Evolutionary conservation across 2,329 filamentous ascomycete genomes (phyloP), one percentile per base, ranked within the genome.

Genomic region (Epichloe scottii): DNA sequence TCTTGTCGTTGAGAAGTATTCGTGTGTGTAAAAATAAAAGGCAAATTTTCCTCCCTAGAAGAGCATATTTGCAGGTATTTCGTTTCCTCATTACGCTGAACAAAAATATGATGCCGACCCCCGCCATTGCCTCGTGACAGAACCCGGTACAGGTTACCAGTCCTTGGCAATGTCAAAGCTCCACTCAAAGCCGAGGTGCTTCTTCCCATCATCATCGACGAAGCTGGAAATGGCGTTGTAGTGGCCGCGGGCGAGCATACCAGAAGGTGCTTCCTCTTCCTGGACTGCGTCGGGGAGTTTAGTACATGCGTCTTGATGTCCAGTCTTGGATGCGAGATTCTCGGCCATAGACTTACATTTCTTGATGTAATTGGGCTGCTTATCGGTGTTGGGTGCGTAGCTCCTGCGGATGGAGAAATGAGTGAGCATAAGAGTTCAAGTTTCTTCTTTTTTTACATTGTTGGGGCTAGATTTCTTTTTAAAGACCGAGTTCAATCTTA

Each of bases 81-180:
- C 58, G 46, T 58, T 33, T 53, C 53, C 51, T 57, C 58, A 40
- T 59, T 45, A 57, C 49, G 51, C 55, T 51, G 37, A 51, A 50
- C 52, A 54, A 53, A 50, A 30, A 46, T 17, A 43, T 17, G 33
- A 43, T 52, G 51, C 42, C 43, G 30, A 51, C 41, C 30, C 19
- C 15, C 19, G 14, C 26, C 19, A 21, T 43, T 34, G 38, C n/a
- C 35, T 38, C 12, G 39, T 19, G 39, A 49, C 30, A 43, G 17
- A 26, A 23, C 39, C 14, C 15, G 42, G 33, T 60, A 59, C 14
- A 34, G 17, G 11, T 55, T 82, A 87, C 93, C 93, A 97, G 67
- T 95, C 88, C 79, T 97, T 98, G 71, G 85, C 79, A 67, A 98
- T 95, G 65, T 96, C 87, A 63, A 98, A 97, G 55, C 84, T 82